These are phyloP conservation scores for Neurospora terricola DNA, from an alignment of 495 filamentous ascomycete genomes.

Conservation along the genomic window DNA sequence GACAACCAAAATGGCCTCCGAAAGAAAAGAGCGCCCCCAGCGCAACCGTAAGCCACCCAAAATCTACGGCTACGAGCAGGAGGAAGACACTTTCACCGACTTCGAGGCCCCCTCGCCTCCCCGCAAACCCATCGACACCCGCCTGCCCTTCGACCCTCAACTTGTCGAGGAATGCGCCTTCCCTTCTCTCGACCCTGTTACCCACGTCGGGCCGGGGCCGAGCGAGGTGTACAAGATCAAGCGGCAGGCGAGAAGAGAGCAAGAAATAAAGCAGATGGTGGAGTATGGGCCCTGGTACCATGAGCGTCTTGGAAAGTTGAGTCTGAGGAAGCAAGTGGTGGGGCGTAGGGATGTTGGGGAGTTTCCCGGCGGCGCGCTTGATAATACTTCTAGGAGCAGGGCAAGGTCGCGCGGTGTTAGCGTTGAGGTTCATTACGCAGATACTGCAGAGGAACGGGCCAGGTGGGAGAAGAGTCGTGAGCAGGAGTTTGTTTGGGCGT, in stretches of 20 bases:
- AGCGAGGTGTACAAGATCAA: constrained; percentile 6
- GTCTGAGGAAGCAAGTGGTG: background rate
- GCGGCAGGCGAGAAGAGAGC: background rate
- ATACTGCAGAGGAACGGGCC: background rate
- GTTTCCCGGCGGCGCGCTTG: background rate
- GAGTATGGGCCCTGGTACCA: background rate
- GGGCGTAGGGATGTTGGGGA: background rate
- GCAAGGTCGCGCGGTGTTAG: background rate
- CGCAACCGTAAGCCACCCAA: background rate
- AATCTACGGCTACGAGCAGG: constrained; percentile 8
- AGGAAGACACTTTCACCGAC: background rate
- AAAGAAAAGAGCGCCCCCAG: background rate
- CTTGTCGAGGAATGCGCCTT: constrained; percentile 13
- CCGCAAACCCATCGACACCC: background rate
- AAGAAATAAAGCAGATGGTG: background rate
- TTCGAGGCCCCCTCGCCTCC: background rate
- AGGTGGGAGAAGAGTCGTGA: background rate
- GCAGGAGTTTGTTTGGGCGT: background rate
- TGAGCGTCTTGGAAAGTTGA: background rate
- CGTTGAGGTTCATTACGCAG: background rate
- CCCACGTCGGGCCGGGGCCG: constrained; percentile 8
- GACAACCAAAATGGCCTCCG: constrained; percentile 2
- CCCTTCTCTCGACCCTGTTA: constrained; percentile 8
- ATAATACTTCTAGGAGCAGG: background rate
- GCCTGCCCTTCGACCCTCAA: constrained; percentile 6